These are phyloP conservation scores for Phoenix roebelenii DNA, from an alignment of 176 grass and related monocot species.

Conservation along the genomic window DNA sequence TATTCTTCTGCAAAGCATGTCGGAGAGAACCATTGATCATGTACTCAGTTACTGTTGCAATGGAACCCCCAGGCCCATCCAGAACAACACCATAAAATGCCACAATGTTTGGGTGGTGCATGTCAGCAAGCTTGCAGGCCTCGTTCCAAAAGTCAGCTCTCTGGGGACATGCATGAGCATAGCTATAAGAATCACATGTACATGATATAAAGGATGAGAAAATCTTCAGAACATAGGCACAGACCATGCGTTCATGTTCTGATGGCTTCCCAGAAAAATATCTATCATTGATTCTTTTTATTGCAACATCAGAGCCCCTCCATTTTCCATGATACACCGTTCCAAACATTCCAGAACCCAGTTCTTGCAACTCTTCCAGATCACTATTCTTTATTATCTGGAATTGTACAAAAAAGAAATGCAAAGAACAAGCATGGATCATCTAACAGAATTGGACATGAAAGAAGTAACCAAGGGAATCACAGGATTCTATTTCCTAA, in stretches of 20 bases:
- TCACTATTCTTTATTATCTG: slow-evolving; percentile 99
- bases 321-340: slow-evolving; percentile 99
- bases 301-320: slow-evolving; percentile 95
- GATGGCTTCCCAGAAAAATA: slow-evolving; percentile 90
- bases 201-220: slow-evolving; percentile 1
- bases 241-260: slow-evolving; percentile 88
- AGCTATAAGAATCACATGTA: slow-evolving; percentile 3
- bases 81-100: slow-evolving; percentile 94
- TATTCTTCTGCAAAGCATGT: slow-evolving; percentile 74
- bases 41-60: slow-evolving; percentile 92
- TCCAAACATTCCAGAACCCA: slow-evolving; percentile 93
- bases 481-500: slow-evolving; percentile 27
- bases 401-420: not conserved
- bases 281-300: slow-evolving; percentile 93
- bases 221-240: slow-evolving; percentile 3
- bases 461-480: too few relatives aligned
- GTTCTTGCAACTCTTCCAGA: slow-evolving; percentile 88
- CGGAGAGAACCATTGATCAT: slow-evolving; percentile 99
- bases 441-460: too few relatives aligned
- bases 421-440: too few relatives aligned
- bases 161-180: slow-evolving; percentile 31
- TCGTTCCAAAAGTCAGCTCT: slow-evolving; percentile 97
- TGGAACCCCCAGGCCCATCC: slow-evolving; percentile 79
- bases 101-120: slow-evolving; percentile 96
- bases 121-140: slow-evolving; percentile 76